Evolutionary conservation across 495 filamentous ascomycete species (phyloP), one percentile per base, ranked within the genome.

Genomic region (Talaromyces wortmannii): DNA sequence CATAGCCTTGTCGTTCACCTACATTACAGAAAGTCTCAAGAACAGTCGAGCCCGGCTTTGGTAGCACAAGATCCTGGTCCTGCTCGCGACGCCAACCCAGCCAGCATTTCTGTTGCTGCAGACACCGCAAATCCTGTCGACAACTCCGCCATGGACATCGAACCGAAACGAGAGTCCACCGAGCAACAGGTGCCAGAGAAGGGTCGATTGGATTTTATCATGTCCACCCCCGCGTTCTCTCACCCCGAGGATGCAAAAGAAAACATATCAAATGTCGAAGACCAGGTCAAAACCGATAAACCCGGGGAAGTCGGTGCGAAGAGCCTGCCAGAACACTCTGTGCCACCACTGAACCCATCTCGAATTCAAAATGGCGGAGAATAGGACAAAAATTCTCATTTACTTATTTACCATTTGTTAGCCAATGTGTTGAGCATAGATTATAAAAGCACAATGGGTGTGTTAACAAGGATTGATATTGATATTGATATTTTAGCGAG

Each of bases 1-100:
- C 74, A 66, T 30, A 87, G 81, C 54, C 75, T 88, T 29, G 76
- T 92, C 33, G 83, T 90, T 57, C 85, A 85, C 58, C 76, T 92
- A 46, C 76, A 75, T 58, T 78, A 79, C 56, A 59, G 64, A 59
- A 76, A 76, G 54, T 62, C 61, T 10, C 66, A 68, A 5, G 29
- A 46, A 46, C 10, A 31, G 7, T 42, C 13, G 17, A 33, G 31
- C 40, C n/a, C 30, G 5, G 13, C 23, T 18, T 17, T 10, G 45
- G 7, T 17, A 17, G 2, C 30, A 13, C n/a, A 10, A 18, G n/a
- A 33, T 30, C 6, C 12, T 10, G 15, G 12, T 3, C 31, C 42
- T 30, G 17, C 31, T 23, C 44, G 1, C 17, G 50, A 23, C 12
- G 6, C 50, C n/a, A 43, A 52, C 15, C 8, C 36, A 13, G 17